Percentiles rank a stretch among this genome's conserved stretches.
Evolutionary conservation across 352 stramenopile species (phyloP).

Genomic region (Globisporangium apiculatum): DNA sequence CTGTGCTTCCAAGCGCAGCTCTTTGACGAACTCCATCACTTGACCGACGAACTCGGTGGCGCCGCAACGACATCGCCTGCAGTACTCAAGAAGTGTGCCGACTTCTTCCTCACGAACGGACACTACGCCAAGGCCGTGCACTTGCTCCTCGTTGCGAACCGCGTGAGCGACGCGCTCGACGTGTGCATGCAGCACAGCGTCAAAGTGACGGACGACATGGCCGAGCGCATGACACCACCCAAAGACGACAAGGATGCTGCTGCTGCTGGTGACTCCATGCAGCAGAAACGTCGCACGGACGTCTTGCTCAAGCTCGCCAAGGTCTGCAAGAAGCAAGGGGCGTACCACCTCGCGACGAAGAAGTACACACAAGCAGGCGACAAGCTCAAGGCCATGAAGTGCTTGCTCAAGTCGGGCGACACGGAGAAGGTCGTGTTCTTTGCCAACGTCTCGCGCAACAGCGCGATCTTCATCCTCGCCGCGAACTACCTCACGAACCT

Average conservation of each 20-base stretch:
- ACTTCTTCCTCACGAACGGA: conserved; percentile 90
- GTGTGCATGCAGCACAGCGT: conserved; percentile 89
- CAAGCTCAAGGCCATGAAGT: conserved; percentile 92
- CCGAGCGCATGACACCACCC: conserved; percentile 87
- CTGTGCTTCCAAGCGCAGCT: conserved; percentile 90
- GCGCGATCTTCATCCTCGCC: conserved; percentile 93
- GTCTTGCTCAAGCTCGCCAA: conserved; percentile 89
- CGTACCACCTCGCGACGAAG: conserved; percentile 91
- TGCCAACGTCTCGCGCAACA: conserved; percentile 87
- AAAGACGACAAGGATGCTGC: conserved; percentile 53
- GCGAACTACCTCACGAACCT: conserved; percentile 95
- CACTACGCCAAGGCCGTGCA: conserved; percentile 91
- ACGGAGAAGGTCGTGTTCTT: conserved; percentile 95
- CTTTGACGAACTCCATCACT: conserved; percentile 82
- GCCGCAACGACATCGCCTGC: conserved; percentile 59
- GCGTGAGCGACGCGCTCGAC: conserved; percentile 78
- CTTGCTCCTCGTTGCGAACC: conserved; percentile 72
- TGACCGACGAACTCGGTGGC: conserved; percentile 75
- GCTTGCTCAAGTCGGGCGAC: conserved; percentile 92
- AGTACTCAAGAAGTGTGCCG: conserved; percentile 86
- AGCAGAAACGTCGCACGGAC: conserved; percentile 60
- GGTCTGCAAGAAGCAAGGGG: conserved; percentile 89
- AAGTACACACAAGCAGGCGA: conserved; percentile 94
- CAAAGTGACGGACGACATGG: conserved; percentile 88
- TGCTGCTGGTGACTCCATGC: conserved; percentile 21